Base-by-base conservation (phyloP, 805 yeast species). In the Millerozyma miso region DNA sequence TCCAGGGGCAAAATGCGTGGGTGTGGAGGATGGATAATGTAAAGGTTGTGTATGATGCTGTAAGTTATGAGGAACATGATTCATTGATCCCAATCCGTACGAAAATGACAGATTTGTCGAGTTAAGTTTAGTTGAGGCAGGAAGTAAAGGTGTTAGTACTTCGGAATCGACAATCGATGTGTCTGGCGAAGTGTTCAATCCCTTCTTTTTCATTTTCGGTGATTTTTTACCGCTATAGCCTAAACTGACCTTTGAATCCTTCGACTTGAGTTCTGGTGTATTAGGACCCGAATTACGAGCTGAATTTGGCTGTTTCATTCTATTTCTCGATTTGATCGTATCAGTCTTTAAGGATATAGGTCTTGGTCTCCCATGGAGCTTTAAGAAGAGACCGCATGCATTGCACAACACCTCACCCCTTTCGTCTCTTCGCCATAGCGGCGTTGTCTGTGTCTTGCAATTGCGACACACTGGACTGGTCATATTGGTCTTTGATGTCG, bases 371-470 rank as follows among this genome's bases (percentile, higher is more conserved):
- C 97, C 96, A 59, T 90, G 98, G 34, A 90, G 74, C 65, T 90
- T 90, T 46, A 89, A 67, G 56, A 88, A 88, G 39, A 88, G 70
- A 0, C 97, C 97, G 69, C 97, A 88, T 7, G 98, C 98, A 67
- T 90, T 90, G 63, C 98, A 90, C 38, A 90, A 73, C 29, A 90
- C 95, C 54, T 69, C 74, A 14, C 67, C 67, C 8, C 86, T 79
- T 56, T 89, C 97, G 64, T 90, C 97, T 49, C 97, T 74, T 63
- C 97, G 77, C 97, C 97, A 90, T 20, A 90, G 69, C 1, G 98
- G 97, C 2, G 98, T 90, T 1, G 93, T 90, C 45, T 88, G 85
- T 1, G 98, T 90, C 55, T 83, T 78, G 67, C 98, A 90, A 63
- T 90, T 90, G 53, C 85, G 87, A 62, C 98, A 90, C 17, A 83